phyloP scores from a whole-genome alignment of 441 rosid species.

The Gossypium lobatum region DNA sequence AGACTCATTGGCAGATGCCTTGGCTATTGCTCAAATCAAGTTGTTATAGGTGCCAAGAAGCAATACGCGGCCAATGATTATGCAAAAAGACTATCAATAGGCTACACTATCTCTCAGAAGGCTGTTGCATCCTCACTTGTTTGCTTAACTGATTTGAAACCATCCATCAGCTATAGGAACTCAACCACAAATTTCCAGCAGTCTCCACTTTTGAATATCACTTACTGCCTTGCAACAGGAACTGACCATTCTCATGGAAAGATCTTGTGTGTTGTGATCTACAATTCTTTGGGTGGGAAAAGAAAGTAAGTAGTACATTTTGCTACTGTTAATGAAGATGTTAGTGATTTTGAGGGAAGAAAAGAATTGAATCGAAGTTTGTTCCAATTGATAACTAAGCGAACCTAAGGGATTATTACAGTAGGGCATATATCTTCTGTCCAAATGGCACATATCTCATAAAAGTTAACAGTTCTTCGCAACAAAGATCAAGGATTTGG shows the following conservation, averaged over 20 bases:
- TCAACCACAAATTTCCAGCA: conserved; percentile 60
- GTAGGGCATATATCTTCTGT: conserved; percentile 93
- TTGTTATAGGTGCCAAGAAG: conserved; percentile 85
- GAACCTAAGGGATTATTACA: conserved; percentile 56
- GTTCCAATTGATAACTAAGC: conserved; percentile 59
- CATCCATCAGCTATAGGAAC: conserved; percentile 28
- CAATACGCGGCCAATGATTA: conserved; percentile 97
- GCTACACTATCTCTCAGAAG: conserved; percentile 83
- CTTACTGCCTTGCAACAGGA: conserved; percentile 91
- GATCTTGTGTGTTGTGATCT: conserved; percentile 73
- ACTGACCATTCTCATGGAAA: conserved; percentile 50
- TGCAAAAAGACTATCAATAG: conserved; percentile 83
- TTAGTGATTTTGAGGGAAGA: conserved; percentile 74
- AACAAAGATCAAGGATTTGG: not conserved
- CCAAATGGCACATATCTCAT: conserved; percentile 80
- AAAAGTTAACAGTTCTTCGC: conserved; percentile 28
- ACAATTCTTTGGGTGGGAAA: conserved; percentile 95
- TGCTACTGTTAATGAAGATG: conserved; percentile 62
- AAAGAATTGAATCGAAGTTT: conserved; percentile 74
- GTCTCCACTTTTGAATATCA: conserved; percentile 96
- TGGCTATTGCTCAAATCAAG: conserved; percentile 96
- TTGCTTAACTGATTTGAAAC: conserved; percentile 48
- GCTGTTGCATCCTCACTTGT: conserved; percentile 78
- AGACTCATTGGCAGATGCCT: conserved; percentile 80
- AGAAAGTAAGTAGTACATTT: conserved; percentile 75